Evolutionary conservation across 2,329 filamentous ascomycete genomes (phyloP).

Genomic region (Ascochyta rabiei): DNA sequence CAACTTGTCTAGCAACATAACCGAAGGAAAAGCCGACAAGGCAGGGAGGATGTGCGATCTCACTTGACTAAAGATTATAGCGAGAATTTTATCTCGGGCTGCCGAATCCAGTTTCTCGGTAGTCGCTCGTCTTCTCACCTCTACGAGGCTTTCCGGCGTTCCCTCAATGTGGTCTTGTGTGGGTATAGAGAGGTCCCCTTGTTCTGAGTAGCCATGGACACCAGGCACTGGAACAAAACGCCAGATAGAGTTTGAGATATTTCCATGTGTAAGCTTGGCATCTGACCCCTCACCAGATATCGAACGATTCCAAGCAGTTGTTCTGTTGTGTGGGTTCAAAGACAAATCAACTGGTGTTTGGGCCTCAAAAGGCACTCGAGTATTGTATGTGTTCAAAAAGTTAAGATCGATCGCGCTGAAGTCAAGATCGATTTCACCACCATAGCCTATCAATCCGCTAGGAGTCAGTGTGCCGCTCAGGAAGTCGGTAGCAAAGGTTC

Average conservation of each 20-base stretch:
- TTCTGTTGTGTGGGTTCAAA: background rate
- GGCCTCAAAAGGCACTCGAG: constrained; percentile 47
- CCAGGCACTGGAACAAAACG: background rate
- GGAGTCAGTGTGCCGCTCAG: constrained; percentile 45
- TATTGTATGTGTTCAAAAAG: constrained; percentile 50
- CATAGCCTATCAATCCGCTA: constrained; percentile 49
- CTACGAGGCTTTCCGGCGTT: background rate
- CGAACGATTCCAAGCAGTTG: background rate
- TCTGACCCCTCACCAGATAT: background rate
- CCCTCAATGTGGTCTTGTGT: constrained; percentile 41
- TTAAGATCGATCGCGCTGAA: constrained; percentile 49
- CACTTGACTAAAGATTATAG: constrained; percentile 64
- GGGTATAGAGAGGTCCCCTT: constrained; percentile 11
- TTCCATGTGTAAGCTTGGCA: background rate
- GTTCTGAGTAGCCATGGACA: background rate
- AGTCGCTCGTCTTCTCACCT: background rate
- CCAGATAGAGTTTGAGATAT: background rate
- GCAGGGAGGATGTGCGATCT: constrained; percentile 52
- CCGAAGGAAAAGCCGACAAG: constrained; percentile 64
- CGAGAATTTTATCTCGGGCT: constrained; percentile 64
- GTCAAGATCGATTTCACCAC: constrained; percentile 48
- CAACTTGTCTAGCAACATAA: constrained; percentile 63
- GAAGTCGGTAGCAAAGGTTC: background rate
- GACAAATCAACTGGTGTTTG: background rate
- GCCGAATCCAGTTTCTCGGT: background rate